A percentile compares a stretch with the other conserved stretches of the same genome.
Conservation (phyloP, 2,329 filamentous ascomycete genomes). For the Clarireedia hainanense region DNA sequence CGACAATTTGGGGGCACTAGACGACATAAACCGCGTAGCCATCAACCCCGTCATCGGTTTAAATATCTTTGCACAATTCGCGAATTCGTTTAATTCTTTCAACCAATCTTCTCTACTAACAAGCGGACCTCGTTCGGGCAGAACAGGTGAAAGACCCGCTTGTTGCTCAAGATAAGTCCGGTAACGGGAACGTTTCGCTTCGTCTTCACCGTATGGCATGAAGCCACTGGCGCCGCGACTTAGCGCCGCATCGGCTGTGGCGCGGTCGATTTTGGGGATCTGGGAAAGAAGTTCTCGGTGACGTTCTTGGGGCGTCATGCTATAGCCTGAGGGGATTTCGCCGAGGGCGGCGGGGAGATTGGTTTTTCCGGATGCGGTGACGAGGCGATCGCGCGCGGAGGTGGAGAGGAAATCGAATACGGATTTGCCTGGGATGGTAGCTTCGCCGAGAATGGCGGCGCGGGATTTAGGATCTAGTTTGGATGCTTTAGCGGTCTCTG, state of each 20-base stretch:
- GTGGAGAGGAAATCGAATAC: constrained; percentile 89
- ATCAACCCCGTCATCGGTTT: constrained; percentile 87
- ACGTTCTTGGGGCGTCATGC: constrained; percentile 54
- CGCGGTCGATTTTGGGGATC: constrained; percentile 57
- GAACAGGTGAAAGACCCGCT: constrained; percentile 50
- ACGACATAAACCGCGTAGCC: constrained; percentile 85
- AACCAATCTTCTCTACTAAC: constrained; percentile 65
- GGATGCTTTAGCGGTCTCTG: constrained; percentile 71
- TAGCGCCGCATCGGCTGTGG: constrained; percentile 61
- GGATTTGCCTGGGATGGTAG: constrained; percentile 78
- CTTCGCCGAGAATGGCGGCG: constrained; percentile 74
- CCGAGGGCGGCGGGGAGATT: constrained; percentile 72
- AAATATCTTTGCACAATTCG: constrained; percentile 69
- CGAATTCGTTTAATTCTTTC: constrained; percentile 69
- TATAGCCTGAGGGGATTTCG: constrained; percentile 61
- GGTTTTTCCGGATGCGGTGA: constrained; percentile 62
- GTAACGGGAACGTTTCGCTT: constrained; percentile 73
- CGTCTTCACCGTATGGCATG: constrained; percentile 80
- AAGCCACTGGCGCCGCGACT: constrained; percentile 57
- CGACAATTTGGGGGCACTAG: constrained; percentile 38
- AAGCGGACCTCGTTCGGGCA: constrained; percentile 42
- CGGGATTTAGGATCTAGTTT: constrained; percentile 68
- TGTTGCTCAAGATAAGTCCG: constrained; percentile 71
- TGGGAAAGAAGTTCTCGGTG: constrained; percentile 49
- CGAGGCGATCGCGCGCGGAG: constrained; percentile 69